Base-by-base conservation (phyloP, 2,329 filamentous ascomycete genomes). In the Leptographium lundbergii region DNA sequence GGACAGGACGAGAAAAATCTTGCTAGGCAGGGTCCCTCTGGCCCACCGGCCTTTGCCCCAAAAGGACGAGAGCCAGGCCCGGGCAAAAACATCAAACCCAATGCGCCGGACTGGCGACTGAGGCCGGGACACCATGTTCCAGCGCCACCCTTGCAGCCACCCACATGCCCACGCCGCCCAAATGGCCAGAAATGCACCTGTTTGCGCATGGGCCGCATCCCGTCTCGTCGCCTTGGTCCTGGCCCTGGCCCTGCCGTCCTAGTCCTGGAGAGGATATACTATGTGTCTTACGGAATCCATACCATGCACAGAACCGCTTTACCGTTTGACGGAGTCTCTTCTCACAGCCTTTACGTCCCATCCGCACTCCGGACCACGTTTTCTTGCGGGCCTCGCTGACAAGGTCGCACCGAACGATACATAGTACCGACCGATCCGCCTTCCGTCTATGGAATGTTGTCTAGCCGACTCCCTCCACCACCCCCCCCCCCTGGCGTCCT, bases 91-190 rank as follows among this genome's bases (percentile, higher is more conserved):
- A 14, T 32, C 39, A 57, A 53, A 50, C 55, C 55, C 55, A 57
- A 57, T 57, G 55, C 55, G 42, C 55, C 29, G 55, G 55, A 29
- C 45, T 57, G 55, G 55, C 55, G 19, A 14, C 17, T 29, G 50
- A 52, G 24, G 29, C 27, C 19, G 39, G 39, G 14, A 42, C 11
- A 19, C 19, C 42, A 17, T 45, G 42, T 45, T 42, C 34, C 53
- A 32, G 25, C 2, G 24, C 19, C 13, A 19, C 5, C 48, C 24
- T 13, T 7, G 47, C 47, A 25, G 6, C 48, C 22, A 29, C 24
- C 14, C 48, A 51, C 48, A 34, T 22, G 19, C 29, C n/a, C 29
- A 10, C 27, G 24, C 50, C 48, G 3, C 14, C 14, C 27, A 32
- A n/a, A 29, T n/a, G 19, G 7, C 25, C 14, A 52, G 6, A n/a